Evolutionary conservation across 2,329 filamentous ascomycete species (phyloP).

Genomic region (Phialocephala subalpina): DNA sequence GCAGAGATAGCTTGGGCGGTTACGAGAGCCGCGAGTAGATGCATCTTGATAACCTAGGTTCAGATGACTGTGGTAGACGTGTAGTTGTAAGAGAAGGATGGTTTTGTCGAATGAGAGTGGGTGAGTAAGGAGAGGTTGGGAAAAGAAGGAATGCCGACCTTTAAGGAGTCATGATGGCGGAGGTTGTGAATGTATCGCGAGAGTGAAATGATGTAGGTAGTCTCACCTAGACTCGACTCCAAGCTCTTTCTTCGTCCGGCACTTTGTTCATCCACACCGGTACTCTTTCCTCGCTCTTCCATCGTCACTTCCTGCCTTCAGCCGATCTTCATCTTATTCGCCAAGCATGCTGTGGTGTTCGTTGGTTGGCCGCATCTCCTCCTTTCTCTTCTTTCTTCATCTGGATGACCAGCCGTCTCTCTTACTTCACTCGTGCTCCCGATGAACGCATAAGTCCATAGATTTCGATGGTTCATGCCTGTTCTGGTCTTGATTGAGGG

Average conservation of each 20-base stretch:
- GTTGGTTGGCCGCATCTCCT: neutral
- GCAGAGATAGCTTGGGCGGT: conserved; percentile 25
- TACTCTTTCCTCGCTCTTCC: no score
- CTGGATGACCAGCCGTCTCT: neutral
- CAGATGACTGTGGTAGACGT: neutral
- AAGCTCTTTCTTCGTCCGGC: neutral
- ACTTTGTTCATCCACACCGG: conserved; percentile 6
- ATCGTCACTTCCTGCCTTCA: conserved; percentile 16
- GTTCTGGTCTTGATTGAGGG: conserved; percentile 19
- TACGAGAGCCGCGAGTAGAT: conserved; percentile 19
- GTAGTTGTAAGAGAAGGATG: neutral
- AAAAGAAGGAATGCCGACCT: conserved; percentile 13
- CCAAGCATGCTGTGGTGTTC: neutral
- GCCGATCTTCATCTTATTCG: conserved; percentile 10
- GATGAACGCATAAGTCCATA: neutral
- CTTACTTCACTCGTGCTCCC: conserved; percentile 2
- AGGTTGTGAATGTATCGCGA: neutral
- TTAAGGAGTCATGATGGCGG: conserved; percentile 2
- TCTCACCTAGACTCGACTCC: conserved; percentile 2
- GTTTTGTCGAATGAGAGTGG: neutral
- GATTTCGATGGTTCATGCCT: neutral
- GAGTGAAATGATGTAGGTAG: conserved; percentile 3
- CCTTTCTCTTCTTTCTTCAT: conserved; percentile 2
- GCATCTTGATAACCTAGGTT: conserved; percentile 1
- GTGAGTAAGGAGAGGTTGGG: conserved; percentile 10